These are phyloP conservation scores for Orbilia oligospora DNA, from an alignment of 2,329 filamentous ascomycete genomes.

Conservation along the genomic window DNA sequence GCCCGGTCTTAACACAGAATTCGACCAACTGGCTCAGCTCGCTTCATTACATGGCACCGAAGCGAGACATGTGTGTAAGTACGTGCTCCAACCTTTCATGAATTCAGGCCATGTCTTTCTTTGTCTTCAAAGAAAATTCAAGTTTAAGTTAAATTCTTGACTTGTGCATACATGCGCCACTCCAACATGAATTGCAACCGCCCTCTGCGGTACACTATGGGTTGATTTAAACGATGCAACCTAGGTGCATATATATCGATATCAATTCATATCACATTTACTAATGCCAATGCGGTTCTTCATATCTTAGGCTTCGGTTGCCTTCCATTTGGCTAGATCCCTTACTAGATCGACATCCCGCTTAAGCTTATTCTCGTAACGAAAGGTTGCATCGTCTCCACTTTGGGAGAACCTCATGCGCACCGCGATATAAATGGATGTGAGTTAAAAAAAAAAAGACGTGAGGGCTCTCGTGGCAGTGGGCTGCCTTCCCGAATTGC, in stretches of 20 bases:
- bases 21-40: no score
- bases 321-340: conserved; percentile 39
- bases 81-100: no score
- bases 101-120: no score
- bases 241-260: background rate
- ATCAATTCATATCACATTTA: conserved; percentile 23
- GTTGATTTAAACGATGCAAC: background rate
- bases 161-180: background rate
- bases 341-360: conserved; percentile 36
- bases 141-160: no score
- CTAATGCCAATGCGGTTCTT: conserved; percentile 24
- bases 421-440: conserved; percentile 24
- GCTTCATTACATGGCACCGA: no score
- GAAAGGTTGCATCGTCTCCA: conserved; percentile 58
- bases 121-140: background rate
- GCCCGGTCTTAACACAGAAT: no score
- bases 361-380: conserved; percentile 49
- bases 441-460: background rate
- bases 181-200: background rate
- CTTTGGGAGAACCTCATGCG: conserved; percentile 37
- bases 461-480: background rate
- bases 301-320: conserved; percentile 24
- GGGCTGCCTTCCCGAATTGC: conserved; percentile 4
- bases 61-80: no score
- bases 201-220: no score